Base-by-base conservation (phyloP, 345 rosid genomes). In the Geranium brycei region DNA sequence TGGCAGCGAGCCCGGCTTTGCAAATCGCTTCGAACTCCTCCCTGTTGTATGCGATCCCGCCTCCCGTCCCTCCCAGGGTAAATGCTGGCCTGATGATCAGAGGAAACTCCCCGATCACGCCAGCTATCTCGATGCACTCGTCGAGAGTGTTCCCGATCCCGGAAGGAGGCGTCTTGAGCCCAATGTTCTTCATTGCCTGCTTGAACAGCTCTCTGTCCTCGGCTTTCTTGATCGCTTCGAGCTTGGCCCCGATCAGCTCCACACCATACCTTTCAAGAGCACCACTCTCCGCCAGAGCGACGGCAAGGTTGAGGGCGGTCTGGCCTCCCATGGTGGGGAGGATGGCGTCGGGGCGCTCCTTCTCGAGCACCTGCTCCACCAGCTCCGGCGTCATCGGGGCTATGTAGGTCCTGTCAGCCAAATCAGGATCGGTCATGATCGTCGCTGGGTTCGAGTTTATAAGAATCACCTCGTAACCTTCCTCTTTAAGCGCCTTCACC, bases 251-350 rank as follows among this genome's bases (percentile, higher is more conserved):
- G 6, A 93, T 93, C 76, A 93, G 69, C 59, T 93, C 99, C 3
- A 93, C 85, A 0, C 90, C 88, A 35, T 86, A 88, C 65, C 59
- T 85, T 16, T 85, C 96, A 19, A 93, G 56, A 13, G 68, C 86
- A 1, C 99, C 99, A 6, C 82, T 80, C 72, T 88, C 91, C 0
- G 99, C 97, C 16, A 93, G 60, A 0, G 97, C 96, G 3, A 93
- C 97, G 0, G 97, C 99, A 10, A 93, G 91, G 78, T 93, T 93
- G 58, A 93, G 66, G 0, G 97, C 97, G 10, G 99, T 93, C 77
- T 93, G 99, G 12, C 99, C 99, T 1, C 99, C 99, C 99, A 93
- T 90, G 3, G 99, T 90, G 5, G 99, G 99, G 53, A 93, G 71
- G 10, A 93, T 51, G 13, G 97, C 95, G 56, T 93, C 96, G 7